Conservation (phyloP, 208 protist genomes). For the Phytomonas sp. region DNA sequence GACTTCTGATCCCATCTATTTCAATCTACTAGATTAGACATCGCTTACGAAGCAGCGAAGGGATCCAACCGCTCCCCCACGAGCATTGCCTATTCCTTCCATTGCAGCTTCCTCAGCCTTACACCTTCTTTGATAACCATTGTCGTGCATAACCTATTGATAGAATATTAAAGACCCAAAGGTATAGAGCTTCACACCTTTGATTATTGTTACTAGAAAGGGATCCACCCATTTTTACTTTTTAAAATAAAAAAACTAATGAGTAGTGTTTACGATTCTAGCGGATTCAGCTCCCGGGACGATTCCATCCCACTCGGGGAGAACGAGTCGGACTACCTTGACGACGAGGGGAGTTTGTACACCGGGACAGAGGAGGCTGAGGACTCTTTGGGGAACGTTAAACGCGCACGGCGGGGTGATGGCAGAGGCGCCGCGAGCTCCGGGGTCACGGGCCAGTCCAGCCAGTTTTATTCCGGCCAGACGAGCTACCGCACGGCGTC, state of each 20-base stretch:
- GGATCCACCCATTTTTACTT: not conserved
- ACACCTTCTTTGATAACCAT: not conserved
- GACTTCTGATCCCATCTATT: not conserved
- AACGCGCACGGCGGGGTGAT: not conserved
- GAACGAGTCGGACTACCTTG: slow-evolving; percentile 26
- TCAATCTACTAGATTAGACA: not conserved
- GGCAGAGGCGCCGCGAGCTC: not conserved
- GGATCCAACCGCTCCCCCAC: not conserved
- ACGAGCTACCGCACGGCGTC: slow-evolving; percentile 18
- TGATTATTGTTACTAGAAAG: not conserved
- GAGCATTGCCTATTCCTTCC: not conserved
- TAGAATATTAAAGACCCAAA: not conserved
- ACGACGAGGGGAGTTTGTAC: slow-evolving; percentile 21
- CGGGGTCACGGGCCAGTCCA: slow-evolving; percentile 6
- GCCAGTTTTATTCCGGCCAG: slow-evolving; percentile 2
- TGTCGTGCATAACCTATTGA: not conserved
- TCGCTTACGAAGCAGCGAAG: not conserved
- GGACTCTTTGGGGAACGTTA: slow-evolving; percentile 14
- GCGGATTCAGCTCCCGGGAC: slow-evolving; percentile 32
- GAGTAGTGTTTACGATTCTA: slow-evolving; percentile 61
- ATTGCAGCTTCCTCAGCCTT: not conserved
- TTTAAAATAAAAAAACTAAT: too few species aligned
- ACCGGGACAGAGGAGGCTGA: slow-evolving; percentile 16
- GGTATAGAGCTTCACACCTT: not conserved
- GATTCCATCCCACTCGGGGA: slow-evolving; percentile 45